Base-by-base conservation (phyloP, 2,329 filamentous ascomycete genomes). In the Xylariaceae sp. region DNA sequence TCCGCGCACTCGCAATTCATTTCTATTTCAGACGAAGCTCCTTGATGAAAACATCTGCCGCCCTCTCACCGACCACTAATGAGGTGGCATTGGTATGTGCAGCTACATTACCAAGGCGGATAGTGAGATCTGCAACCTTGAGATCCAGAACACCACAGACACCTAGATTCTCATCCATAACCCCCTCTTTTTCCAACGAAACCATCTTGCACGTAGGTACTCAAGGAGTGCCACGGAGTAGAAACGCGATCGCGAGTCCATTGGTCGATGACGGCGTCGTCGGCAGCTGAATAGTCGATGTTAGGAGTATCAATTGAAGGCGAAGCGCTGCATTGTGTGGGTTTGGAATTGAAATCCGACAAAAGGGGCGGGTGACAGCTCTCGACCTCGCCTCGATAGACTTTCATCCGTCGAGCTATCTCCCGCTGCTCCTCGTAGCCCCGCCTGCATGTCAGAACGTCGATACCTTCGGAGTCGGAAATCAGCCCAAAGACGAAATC, bases 361-460 rank as follows among this genome's bases (percentile, higher is more conserved):
- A 66, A 53, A 51, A 76, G 78, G 11, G 57, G 53, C 1, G 74
- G 74, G 45, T 75, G 71, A 0, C 61, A 58, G 4, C 56, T 47
- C 3, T 63, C 56, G 3, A 71, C 29, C 51, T 76, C 67, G 53
- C 77, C 66, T 42, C 66, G 51, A 60, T 73, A 81, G 43, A 69
- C 65, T 2, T 68, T 59, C 53, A 77, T 74, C 12, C 78, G 73
- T 3, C 80, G 73, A 17, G 70, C 64, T 39, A 83, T 72, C 57
- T 83, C 79, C 3, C 82, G 76, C n/a, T 71, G 68, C 51, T 74
- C 76, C 60, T 85, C 85, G 65, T 85, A 85, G 1, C 66, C 71
- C 79, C 79, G 83, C 9, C 80, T 50, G 11, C 77, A 72, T 51
- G 72, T 77, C 55, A 74, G 74, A 19, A 82, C 24, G 51, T 85